Evolutionary conservation across 2,329 filamentous ascomycete species (phyloP).

Genomic region (Trichoderma asperellum): DNA sequence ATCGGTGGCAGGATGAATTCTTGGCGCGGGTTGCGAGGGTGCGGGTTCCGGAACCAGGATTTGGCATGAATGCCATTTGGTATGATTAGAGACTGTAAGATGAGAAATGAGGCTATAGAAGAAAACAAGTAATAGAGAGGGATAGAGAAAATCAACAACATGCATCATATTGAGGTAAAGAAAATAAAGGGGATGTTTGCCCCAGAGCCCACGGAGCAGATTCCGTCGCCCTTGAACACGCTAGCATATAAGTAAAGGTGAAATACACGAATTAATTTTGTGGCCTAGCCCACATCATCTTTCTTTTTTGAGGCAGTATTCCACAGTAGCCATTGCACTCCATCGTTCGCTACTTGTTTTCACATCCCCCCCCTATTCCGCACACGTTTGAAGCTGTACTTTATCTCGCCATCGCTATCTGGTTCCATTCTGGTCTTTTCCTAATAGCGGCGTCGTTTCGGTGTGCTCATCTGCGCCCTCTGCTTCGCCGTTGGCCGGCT

Average conservation of each 20-base stretch:
- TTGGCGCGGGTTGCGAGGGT: slow-evolving; percentile 75
- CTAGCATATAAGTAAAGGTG: slow-evolving; percentile 5
- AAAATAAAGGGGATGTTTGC: not conserved
- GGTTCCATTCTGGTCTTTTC: slow-evolving; percentile 32
- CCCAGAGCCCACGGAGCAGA: not conserved
- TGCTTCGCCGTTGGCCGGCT: slow-evolving; percentile 1
- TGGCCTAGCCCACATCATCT: not conserved
- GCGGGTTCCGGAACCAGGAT: slow-evolving; percentile 82
- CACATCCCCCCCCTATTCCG: not conserved
- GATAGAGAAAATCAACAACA: not conserved
- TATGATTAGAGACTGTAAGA: slow-evolving; percentile 59
- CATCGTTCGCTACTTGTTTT: not conserved
- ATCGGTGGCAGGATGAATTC: slow-evolving; percentile 82
- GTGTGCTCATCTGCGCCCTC: slow-evolving; percentile 27
- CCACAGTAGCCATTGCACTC: not conserved
- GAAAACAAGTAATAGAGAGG: not conserved
- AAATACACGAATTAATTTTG: not conserved
- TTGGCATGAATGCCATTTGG: slow-evolving; percentile 97
- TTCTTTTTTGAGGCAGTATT: not conserved
- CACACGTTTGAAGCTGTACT: not conserved
- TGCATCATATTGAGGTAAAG: not conserved
- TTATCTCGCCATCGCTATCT: not conserved
- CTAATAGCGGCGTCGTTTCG: slow-evolving; percentile 41
- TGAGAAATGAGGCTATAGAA: not conserved
- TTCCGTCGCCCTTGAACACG: not conserved